phyloP scores from a whole-genome alignment of 352 stramenopile species.

The Phytophthora fragariaefolia region DNA sequence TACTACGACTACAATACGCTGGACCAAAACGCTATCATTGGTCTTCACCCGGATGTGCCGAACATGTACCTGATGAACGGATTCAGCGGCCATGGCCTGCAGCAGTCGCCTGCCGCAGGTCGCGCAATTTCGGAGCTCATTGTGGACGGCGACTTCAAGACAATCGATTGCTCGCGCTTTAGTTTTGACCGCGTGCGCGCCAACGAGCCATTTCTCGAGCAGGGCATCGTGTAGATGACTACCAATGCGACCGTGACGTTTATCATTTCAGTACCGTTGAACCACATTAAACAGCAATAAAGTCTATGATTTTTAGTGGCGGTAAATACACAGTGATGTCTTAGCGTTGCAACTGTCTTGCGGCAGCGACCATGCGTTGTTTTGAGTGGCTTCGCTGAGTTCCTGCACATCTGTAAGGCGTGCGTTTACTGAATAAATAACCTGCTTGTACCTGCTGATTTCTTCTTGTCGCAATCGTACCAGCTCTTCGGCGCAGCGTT shows the following conservation, averaged over 20 bases:
- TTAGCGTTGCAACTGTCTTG: conserved; percentile 36
- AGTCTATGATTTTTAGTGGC: conserved; percentile 49
- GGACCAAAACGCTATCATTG: conserved; percentile 90
- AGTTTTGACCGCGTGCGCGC: conserved; percentile 71
- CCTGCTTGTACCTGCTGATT: conserved; percentile 66
- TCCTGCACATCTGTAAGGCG: conserved; percentile 65
- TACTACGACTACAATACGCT: conserved; percentile 92
- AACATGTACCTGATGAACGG: conserved; percentile 89
- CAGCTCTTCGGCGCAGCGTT: conserved; percentile 63
- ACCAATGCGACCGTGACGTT: conserved; percentile 3
- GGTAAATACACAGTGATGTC: conserved; percentile 72
- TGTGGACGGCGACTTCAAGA: conserved; percentile 71
- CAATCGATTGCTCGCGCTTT: conserved; percentile 78
- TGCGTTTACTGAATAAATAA: conserved; percentile 67
- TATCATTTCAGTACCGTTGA: conserved; percentile 13
- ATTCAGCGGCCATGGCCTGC: conserved; percentile 84
- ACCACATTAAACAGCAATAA: conserved; percentile 17
- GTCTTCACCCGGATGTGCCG: conserved; percentile 71
- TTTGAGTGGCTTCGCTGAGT: conserved; percentile 32
- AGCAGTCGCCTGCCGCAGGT: conserved; percentile 80
- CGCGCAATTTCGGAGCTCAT: conserved; percentile 83
- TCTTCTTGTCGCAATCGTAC: conserved; percentile 53
- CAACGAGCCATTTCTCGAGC: conserved; percentile 78
- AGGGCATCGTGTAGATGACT: conserved; percentile 69
- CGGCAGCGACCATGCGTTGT: conserved; percentile 38